Evolutionary conservation across 2,329 filamentous ascomycete species (phyloP), one percentile per base, ranked within the genome.

Genomic region (Scleromitrula shiraiana): DNA sequence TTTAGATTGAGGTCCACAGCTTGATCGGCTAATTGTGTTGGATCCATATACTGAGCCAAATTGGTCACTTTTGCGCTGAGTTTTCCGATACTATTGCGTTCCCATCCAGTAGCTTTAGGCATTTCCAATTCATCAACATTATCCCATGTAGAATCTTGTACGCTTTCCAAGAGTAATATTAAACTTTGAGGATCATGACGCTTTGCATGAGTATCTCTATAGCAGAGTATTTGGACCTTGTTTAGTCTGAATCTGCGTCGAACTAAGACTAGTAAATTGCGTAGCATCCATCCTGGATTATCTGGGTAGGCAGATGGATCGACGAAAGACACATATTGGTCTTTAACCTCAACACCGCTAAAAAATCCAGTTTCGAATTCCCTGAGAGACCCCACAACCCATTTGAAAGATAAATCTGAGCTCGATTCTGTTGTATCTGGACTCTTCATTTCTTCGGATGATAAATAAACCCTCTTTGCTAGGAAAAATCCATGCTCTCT

Each of bases 1-100:
- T 97, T 97, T 51, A 97, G 74, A 62, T 98, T 98, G 50, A 98
- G 75, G 62, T 98, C 93, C 8, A 97, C 91, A 0, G 90, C 89
- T 64, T 95, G 89, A 63, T 97, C 90, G 19, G 93, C 93, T 15
- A 97, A 73, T 61, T 83, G 82, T 27, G 77, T 73, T 6, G 93
- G 91, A 62, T 98, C 90, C 85, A 98, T 91, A 59, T 95, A 95
- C 59, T 93, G 88, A 17, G 85, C 85, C 7, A 98, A 74, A 60
- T 94, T 88, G 12, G 88, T 88, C 15, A 84, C 77, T 56, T 86
- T 82, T 14, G 86, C 82, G 15, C 80, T 78, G 15, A 97, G 72
- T 63, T 94, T 95, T 22, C 85, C 84, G 20, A 78, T 74, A 15
- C 80, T 75, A 53, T 89, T 88, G 45, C 91, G 81, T 67, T 97